Base-by-base conservation (phyloP, 2,329 filamentous ascomycete species). In the Aspergillus thermomutatus region DNA sequence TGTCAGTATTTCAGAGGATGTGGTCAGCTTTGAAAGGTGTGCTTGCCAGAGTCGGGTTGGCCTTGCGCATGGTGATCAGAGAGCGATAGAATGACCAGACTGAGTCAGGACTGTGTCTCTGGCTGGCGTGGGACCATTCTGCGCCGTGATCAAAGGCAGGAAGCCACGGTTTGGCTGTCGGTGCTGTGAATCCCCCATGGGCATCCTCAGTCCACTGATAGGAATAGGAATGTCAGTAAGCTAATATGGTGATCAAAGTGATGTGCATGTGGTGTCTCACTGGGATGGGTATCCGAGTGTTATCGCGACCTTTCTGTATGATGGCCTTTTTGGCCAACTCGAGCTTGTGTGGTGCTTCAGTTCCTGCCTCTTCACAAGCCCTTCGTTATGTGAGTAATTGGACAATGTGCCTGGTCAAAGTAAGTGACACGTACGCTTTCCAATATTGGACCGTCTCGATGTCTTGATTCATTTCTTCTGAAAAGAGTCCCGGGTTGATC, bases 161-260 rank as follows among this genome's bases (percentile, higher is more conserved):
- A 80, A 89, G 88, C 87, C 87, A 90, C 2, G 87, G 85, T 31
- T 64, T 50, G n/a, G 50, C 56, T 17, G 54, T 57, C 9, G 56
- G 56, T 34, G 51, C 53, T 11, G 56, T 59, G 53, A 64, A 62
- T 17, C 60, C 62, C 1, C 55, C 58, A 25, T 64, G 57, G 47
- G 57, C 48, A 19, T 54, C 56, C 11, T 52, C 56, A 21, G 45
- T 62, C 63, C 58, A 65, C 58, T 65, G 43, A 21, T n/a, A n/a
- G n/a, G n/a, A 4, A 23, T n/a, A 54, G 34, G 17, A 10, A 23
- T 46, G 9, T 23, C 23, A 7, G 19, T 43, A 17, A 43, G n/a
- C 27, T 19, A 25, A 27, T 8, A 14, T 49, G 7, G 3, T 4
- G 23, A 5, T 11, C 10, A 8, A 49, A 27, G 17, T 31, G 19